phyloP scores from a whole-genome alignment of 176 grass and related monocot genomes.

The Echinochloa phyllopogon region DNA sequence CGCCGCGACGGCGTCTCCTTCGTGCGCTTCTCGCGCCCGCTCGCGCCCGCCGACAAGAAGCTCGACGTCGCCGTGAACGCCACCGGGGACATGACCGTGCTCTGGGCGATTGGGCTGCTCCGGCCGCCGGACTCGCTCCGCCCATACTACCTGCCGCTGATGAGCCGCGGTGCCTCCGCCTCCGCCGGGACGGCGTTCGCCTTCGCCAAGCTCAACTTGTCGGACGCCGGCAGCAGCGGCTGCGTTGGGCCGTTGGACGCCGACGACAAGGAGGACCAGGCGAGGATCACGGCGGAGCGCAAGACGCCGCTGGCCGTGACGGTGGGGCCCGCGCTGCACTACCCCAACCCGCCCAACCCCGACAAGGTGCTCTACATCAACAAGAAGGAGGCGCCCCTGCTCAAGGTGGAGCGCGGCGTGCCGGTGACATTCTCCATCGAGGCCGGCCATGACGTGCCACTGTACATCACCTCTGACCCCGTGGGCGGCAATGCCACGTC shows the following conservation, averaged over 20 bases:
- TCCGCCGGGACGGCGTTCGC: conserved; percentile 55
- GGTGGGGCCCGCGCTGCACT: conserved; percentile 65
- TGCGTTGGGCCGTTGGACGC: conserved; percentile 84
- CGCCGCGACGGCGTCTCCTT: conserved; percentile 88
- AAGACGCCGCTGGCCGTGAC: conserved; percentile 75
- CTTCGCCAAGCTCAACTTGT: conserved; percentile 69
- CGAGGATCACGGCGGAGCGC: conserved; percentile 72
- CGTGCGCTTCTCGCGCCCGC: conserved; percentile 65
- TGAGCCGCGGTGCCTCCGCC: conserved; percentile 55
- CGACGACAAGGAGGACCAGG: conserved; percentile 95
- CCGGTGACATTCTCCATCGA: conserved; percentile 92
- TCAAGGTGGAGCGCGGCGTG: conserved; percentile 94
- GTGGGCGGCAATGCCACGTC: conserved; percentile 87
- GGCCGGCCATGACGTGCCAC: conserved; percentile 83
- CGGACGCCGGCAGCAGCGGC: conserved; percentile 11
- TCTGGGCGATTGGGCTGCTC: conserved; percentile 83
- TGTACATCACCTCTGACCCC: conserved; percentile 87
- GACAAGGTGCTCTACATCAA: conserved; percentile 91
- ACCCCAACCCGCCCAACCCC: conserved; percentile 86
- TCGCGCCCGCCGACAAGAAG: conserved; percentile 60
- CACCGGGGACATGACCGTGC: conserved; percentile 69
- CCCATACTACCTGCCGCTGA: conserved; percentile 88
- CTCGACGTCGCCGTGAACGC: conserved; percentile 72
- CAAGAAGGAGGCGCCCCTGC: conserved; percentile 93
- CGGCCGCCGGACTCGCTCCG: conserved; percentile 74